These are phyloP conservation scores for Auricularia auricula-judae DNA, from an alignment of 768 basidiomycete species.

Conservation along the genomic window DNA sequence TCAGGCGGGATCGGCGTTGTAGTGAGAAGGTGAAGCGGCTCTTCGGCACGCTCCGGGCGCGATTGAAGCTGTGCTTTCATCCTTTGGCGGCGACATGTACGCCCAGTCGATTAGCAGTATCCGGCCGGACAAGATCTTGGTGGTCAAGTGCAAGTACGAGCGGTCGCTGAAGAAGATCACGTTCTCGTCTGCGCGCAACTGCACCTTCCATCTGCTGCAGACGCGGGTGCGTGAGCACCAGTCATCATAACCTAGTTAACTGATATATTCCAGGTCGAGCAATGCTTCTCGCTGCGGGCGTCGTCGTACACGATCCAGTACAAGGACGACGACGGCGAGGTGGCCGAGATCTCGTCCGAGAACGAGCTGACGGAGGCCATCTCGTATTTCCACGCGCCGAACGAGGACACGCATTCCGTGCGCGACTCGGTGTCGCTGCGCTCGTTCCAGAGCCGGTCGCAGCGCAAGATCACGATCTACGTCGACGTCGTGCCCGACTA, in stretches of 20 bases:
- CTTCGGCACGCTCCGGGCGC: no score
- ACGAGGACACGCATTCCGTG: conserved; percentile 52
- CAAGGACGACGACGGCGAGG: conserved; percentile 82
- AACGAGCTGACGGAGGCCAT: conserved; percentile 78
- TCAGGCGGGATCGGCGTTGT: no score
- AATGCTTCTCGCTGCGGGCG: conserved; percentile 66
- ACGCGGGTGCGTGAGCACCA: conserved; percentile 42
- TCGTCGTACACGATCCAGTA: conserved; percentile 67
- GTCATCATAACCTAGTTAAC: no score
- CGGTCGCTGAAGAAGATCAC: conserved; percentile 62
- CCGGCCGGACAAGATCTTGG: conserved; percentile 64
- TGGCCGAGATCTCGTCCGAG: conserved; percentile 56
- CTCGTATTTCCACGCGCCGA: conserved; percentile 68
- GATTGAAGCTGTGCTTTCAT: neutral
- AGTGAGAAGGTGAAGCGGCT: no score
- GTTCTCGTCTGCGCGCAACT: conserved; percentile 70
- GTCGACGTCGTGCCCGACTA: conserved; percentile 77
- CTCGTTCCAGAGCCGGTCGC: conserved; percentile 8
- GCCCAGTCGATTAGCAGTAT: conserved; percentile 6
- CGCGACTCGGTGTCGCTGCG: neutral
- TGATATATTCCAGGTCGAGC: conserved; percentile 51
- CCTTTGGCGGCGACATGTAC: conserved; percentile 2
- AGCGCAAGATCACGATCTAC: conserved; percentile 63
- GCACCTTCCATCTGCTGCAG: conserved; percentile 63
- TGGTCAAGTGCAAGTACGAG: conserved; percentile 78